Evolutionary conservation across 805 yeast species (phyloP), one percentile per base, ranked within the genome.

Genomic region (Starmerella khaoyaiensis): DNA sequence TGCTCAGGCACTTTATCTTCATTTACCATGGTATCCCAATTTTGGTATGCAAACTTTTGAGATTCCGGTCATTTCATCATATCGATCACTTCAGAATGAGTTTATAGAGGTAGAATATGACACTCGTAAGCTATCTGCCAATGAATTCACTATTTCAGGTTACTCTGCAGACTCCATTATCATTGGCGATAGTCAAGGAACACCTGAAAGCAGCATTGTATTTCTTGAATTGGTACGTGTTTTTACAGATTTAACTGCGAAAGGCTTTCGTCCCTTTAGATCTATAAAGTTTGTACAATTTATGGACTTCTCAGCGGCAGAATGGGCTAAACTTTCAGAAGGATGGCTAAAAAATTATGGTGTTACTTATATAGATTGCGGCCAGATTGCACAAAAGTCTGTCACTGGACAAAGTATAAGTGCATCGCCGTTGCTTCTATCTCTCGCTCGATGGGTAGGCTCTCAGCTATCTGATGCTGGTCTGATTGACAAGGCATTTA

Each of bases 1-100:
- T n/a, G n/a, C n/a, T n/a, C n/a, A n/a, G n/a, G n/a, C n/a, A n/a
- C n/a, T n/a, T n/a, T n/a, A n/a, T n/a, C n/a, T n/a, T n/a, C n/a
- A n/a, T n/a, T n/a, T n/a, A n/a, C n/a, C n/a, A n/a, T 45, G 46
- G 46, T 12, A 29, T 9, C 48, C 48, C 7, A 24, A 30, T 10
- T 34, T 22, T 15, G 44, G 44, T 4, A 22, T 29, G 10, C 12
- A 7, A 7, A 23, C 18, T 17, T 43, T 36, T 25, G 14, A 31
- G 12, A 21, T 45, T 12, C 48, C 48, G n/a, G 28, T 45, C 8
- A 21, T 31, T 21, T 5, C 22, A n/a, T 6, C 8, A 14, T 7
- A 17, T 10, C 9, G 26, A 17, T 4, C 14, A 22, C 10, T 4
- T 5, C 5, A 15, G 9, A 26, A 21, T 16, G 16, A 21, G 22